Evolutionary conservation across 1,284 basidiomycete species (phyloP), one percentile per base, ranked within the genome.

Genomic region (Cutaneotrichosporon spelunceum): DNA sequence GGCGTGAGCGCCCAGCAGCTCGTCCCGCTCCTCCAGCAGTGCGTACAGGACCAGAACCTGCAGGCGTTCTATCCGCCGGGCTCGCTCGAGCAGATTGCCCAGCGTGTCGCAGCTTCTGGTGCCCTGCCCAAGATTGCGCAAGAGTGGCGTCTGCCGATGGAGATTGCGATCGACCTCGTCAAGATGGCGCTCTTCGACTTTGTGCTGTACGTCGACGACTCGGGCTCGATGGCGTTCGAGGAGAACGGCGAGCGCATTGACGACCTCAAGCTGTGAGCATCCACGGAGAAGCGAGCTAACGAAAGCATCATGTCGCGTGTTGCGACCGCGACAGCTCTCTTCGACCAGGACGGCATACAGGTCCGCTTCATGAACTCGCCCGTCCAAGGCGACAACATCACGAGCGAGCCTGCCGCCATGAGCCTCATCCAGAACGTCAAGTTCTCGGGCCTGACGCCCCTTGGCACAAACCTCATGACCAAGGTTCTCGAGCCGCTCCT

Each of bases 401-500:
- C 68, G 33, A 72, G 67, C 44, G 81, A 82, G 65, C 66, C 67
- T 16, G 68, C 72, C 30, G 81, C 79, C 19, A 63, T 72, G 33
- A 69, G 78, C 55, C 75, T 82, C 26, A 63, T 82, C 44, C 49
- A 68, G 13, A 73, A 79, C 56, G 72, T 82, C 71, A 78, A 79
- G 66, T 82, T 81, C 75, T 77, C 76, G n/a, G 81, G 76, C 50
- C 69, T 79, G 21, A 79, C 78, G n/a, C 78, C 79, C 4, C 67
- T 79, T 33, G 80, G 81, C 24, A 82, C 81, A 6, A 68, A 71
- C 4, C 66, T 82, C 27, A 71, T 73, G 57, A 68, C 74, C 47
- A 82, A 82, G 71, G 72, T 82, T 65, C 68, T 82, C 33, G 74
- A 81, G 66, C 81, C 81, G 24, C 67, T 81, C 23, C 72, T 82